Percentiles rank a stretch among this genome's conserved stretches.
These are phyloP conservation scores for Amanita brunnescens DNA, from an alignment of 768 basidiomycete species.

Conservation along the genomic window DNA sequence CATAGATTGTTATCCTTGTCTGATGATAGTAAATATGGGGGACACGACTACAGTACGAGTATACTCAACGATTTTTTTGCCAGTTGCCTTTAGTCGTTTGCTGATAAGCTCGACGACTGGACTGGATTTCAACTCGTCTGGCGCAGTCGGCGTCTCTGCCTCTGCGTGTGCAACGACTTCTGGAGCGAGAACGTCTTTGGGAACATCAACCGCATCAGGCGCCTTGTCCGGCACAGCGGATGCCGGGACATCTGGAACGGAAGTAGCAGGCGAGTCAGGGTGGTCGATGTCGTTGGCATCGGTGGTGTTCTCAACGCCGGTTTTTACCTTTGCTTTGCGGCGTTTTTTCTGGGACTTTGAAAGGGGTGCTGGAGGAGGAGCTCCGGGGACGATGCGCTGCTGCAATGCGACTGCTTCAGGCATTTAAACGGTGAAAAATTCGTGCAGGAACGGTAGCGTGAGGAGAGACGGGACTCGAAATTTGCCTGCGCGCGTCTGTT, in stretches of 20 bases:
- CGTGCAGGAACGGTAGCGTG: too few relatives aligned
- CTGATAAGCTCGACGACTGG: conserved; percentile 71
- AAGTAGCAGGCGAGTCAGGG: conserved; percentile 38
- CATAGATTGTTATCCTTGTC: conserved; percentile 69
- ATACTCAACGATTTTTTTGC: conserved; percentile 74
- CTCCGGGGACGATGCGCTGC: conserved; percentile 66
- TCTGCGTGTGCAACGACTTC: conserved; percentile 32
- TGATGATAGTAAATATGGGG: conserved; percentile 21
- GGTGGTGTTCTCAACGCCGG: conserved; percentile 22
- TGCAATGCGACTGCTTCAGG: conserved; percentile 22
- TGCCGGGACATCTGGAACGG: conserved; percentile 39
- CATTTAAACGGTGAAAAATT: too few relatives aligned
- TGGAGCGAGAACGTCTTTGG: conserved; percentile 37
- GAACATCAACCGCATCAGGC: conserved; percentile 37
- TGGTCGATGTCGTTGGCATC: conserved; percentile 5
- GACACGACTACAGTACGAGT: background rate
- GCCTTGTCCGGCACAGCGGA: conserved; percentile 21
- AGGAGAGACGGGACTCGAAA: background rate
- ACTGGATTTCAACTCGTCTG: conserved; percentile 49
- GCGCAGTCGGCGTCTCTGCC: conserved; percentile 27
- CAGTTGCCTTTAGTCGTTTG: conserved; percentile 68
- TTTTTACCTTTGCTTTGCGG: conserved; percentile 43
- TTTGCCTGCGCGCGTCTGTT: background rate
- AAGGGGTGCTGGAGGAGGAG: conserved; percentile 49
- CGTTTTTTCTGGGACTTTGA: conserved; percentile 70